A percentile compares a stretch with the other conserved stretches of the same genome.
phyloP scores from a whole-genome alignment of 352 stramenopile species.

The Phytophthora fragariaefolia region DNA sequence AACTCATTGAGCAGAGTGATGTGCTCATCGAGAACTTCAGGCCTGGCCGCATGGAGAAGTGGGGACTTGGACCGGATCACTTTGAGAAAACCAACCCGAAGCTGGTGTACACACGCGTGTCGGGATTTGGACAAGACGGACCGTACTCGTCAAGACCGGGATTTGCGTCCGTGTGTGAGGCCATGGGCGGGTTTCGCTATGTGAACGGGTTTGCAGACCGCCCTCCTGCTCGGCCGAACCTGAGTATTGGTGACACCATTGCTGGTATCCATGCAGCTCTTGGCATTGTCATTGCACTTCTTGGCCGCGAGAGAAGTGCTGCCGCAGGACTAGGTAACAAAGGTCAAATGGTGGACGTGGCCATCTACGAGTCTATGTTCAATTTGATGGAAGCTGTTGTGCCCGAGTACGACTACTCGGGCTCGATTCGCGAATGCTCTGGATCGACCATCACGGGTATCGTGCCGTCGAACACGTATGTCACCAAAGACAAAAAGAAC shows the following conservation, averaged over 20 bases:
- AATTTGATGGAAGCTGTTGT: constrained; percentile 88
- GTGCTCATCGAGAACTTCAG: constrained; percentile 92
- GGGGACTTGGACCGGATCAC: constrained; percentile 75
- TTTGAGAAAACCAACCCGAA: constrained; percentile 81
- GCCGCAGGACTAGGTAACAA: constrained; percentile 28
- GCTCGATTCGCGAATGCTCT: constrained; percentile 80
- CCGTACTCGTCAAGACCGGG: constrained; percentile 80
- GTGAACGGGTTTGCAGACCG: constrained; percentile 88
- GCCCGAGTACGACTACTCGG: constrained; percentile 85
- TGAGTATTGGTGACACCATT: constrained; percentile 87
- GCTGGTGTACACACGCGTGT: constrained; percentile 87
- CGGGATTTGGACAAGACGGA: constrained; percentile 83
- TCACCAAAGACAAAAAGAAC: constrained; percentile 81
- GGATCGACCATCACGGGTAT: constrained; percentile 90
- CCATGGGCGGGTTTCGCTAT: constrained; percentile 87
- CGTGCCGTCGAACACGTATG: constrained; percentile 89
- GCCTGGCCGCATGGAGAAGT: constrained; percentile 89
- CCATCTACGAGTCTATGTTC: constrained; percentile 91
- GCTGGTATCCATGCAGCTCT: constrained; percentile 84
- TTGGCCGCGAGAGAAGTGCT: constrained; percentile 65
- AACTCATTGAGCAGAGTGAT: constrained; percentile 79
- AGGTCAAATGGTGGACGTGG: constrained; percentile 84
- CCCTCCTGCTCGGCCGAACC: constrained; percentile 78
- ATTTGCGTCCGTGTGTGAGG: constrained; percentile 89
- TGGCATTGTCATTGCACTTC: constrained; percentile 81